A percentile compares a stretch with the other conserved stretches of the same genome.
Conservation (phyloP, 1,284 basidiomycete genomes). For the Singerocomus inundabilis region DNA sequence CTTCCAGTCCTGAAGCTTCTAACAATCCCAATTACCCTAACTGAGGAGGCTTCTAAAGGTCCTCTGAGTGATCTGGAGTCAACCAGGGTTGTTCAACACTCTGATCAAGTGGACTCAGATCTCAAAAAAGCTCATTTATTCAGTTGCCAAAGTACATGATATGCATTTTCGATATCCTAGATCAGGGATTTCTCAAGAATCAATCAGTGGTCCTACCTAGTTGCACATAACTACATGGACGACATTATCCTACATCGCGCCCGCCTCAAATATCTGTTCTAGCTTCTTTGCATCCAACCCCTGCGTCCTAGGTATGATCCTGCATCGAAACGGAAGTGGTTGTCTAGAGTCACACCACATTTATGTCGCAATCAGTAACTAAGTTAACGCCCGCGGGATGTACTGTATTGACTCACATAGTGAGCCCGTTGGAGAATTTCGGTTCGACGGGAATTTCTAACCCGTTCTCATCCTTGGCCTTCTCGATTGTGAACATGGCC, state of each 20-base stretch:
- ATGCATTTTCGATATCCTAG: too few relatives aligned
- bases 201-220: too few relatives aligned
- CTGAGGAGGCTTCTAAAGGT: too few relatives aligned
- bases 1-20: too few relatives aligned
- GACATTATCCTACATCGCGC: conserved; percentile 3
- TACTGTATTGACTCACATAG: conserved; percentile 16
- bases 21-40: too few relatives aligned
- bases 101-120: too few relatives aligned
- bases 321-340: conserved; percentile 23
- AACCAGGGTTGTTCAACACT: too few relatives aligned
- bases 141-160: too few relatives aligned
- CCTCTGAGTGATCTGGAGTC: too few relatives aligned
- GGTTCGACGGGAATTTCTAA: conserved; percentile 22
- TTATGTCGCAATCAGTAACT: background rate
- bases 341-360: conserved; percentile 8
- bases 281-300: conserved; percentile 11
- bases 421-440: conserved; percentile 11
- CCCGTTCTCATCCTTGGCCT: conserved; percentile 22
- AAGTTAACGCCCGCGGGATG: background rate
- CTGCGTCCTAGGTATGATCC: conserved; percentile 14
- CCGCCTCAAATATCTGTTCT: conserved; percentile 19
- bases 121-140: too few relatives aligned
- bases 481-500: conserved; percentile 16
- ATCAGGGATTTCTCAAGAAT: too few relatives aligned
- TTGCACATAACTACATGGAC: too few relatives aligned